Evolutionary conservation across 2,329 filamentous ascomycete species (phyloP).

Genomic region (Dothiorella sarmentorum): DNA sequence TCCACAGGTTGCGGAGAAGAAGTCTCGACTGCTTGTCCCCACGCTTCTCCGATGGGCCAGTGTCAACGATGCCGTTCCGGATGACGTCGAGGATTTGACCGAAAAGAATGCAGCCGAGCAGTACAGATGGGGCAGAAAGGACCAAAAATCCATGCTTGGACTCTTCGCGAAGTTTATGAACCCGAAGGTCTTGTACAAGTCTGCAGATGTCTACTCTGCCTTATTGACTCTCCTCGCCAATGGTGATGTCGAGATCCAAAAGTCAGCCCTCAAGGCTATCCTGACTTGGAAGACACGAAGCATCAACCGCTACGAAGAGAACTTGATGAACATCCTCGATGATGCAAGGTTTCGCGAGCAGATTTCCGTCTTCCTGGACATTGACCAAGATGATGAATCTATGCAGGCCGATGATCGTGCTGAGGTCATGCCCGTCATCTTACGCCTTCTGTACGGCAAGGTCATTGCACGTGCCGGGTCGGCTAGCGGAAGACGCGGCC

Average conservation of each 20-base stretch:
- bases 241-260: slow-evolving; percentile 87
- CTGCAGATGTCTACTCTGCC: slow-evolving; percentile 70
- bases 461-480: slow-evolving; percentile 78
- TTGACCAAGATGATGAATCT: slow-evolving; percentile 59
- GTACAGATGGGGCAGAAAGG: slow-evolving; percentile 64
- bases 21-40: slow-evolving; percentile 79
- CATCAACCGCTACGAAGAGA: slow-evolving; percentile 76
- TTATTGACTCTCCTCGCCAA: slow-evolving; percentile 76
- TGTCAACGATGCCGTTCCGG: slow-evolving; percentile 20
- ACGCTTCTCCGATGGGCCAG: slow-evolving; percentile 75
- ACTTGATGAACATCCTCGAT: slow-evolving; percentile 80
- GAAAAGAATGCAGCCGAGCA: slow-evolving; percentile 17
- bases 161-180: slow-evolving; percentile 85
- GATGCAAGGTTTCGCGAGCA: slow-evolving; percentile 92
- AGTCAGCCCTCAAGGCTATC: slow-evolving; percentile 76
- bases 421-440: slow-evolving; percentile 77
- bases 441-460: slow-evolving; percentile 84
- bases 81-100: slow-evolving; percentile 23
- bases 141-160: slow-evolving; percentile 77
- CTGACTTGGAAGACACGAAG: slow-evolving; percentile 82
- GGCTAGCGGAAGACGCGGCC: slow-evolving; percentile 72
- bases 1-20: slow-evolving; percentile 77
- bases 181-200: slow-evolving; percentile 75
- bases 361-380: slow-evolving; percentile 80
- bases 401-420: slow-evolving; percentile 70